phyloP scores from a whole-genome alignment of 169 alveolate genomes.

The Plasmodium knowlesi region DNA sequence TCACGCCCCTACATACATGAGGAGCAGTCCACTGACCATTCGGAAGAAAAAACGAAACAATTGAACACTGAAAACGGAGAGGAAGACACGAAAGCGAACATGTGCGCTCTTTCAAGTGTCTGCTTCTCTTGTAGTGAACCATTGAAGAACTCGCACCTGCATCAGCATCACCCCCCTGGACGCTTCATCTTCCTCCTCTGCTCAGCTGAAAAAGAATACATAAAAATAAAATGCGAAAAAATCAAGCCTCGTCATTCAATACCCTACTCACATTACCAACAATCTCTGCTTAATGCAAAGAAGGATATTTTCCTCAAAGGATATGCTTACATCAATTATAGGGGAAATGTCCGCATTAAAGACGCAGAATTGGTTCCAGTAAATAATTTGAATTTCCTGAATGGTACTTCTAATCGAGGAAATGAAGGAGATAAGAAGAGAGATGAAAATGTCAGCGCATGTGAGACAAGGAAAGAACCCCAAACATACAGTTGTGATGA shows the following conservation, averaged over 20 bases:
- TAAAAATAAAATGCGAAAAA: slow-evolving; percentile 33
- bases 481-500: not conserved
- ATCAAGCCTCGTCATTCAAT: slow-evolving; percentile 28
- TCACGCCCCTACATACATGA: not conserved
- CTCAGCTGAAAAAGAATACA: not conserved
- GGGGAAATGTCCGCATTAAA: slow-evolving; percentile 28
- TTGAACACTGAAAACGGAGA: not conserved
- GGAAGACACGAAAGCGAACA: not conserved
- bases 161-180: not conserved
- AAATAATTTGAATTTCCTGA: not conserved
- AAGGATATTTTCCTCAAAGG: slow-evolving; percentile 13
- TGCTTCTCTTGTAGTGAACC: not conserved
- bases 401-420: not conserved
- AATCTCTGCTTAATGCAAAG: not conserved
- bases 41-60: not conserved
- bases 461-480: not conserved
- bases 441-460: not conserved
- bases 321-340: slow-evolving; percentile 22
- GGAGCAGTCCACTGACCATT: not conserved
- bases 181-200: slow-evolving; percentile 10
- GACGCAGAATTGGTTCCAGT: slow-evolving; percentile 29
- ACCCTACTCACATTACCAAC: slow-evolving; percentile 1
- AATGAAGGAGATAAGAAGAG: not conserved
- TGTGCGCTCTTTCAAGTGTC: not conserved
- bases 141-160: not conserved